Base-by-base conservation (phyloP, 164 flowering plant species). In the Magnolia officinalis region DNA sequence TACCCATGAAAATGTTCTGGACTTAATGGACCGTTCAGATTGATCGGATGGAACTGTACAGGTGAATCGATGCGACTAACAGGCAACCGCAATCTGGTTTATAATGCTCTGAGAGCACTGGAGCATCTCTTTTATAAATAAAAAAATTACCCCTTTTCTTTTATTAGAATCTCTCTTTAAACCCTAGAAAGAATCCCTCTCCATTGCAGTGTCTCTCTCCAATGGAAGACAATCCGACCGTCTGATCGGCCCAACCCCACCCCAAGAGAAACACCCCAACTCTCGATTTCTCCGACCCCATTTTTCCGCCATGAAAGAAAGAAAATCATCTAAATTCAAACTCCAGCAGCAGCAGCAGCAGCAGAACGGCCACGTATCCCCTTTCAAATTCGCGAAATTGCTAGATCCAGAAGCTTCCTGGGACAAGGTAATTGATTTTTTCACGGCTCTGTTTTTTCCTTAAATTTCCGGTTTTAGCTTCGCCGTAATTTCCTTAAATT, bases 361-460 rank as follows among this genome's bases (percentile, higher is more conserved):
- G 58, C 83, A 79, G 29, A 89, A 91, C 75, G 99, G 86, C 52
- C 95, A 91, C 84, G 79, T 88, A 63, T 78, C 92, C 63, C 91
- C 95, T 1, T 94, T 89, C 83, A 88, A 88, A 70, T 83, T 89
- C 51, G 85, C 87, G 50, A 94, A 91, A 72, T 85, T 94, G 81
- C 82, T 96, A 24, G 99, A 96, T 88, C 95, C 99, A 1, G 98
- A 96, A 21, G 95, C 95, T 75, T 90, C 98, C 0, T 96, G 97
- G 98, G 99, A 93, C 77, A 95, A 92, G 93, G 98, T 93, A 71
- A 11, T 55, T 55, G 18, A 55, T 55, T 11, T 55, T 16, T 55
- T 14, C 4, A 4, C 45, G 45, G 45, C 45, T 37, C 45, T 37
- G 6, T 37, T 37, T 37, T 37, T 5, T 4, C 45, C 45, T 37